A percentile compares a stretch with the other conserved stretches of the same genome.
phyloP scores from a whole-genome alignment of 345 rosid genomes.

The Toxicodendron radicans region DNA sequence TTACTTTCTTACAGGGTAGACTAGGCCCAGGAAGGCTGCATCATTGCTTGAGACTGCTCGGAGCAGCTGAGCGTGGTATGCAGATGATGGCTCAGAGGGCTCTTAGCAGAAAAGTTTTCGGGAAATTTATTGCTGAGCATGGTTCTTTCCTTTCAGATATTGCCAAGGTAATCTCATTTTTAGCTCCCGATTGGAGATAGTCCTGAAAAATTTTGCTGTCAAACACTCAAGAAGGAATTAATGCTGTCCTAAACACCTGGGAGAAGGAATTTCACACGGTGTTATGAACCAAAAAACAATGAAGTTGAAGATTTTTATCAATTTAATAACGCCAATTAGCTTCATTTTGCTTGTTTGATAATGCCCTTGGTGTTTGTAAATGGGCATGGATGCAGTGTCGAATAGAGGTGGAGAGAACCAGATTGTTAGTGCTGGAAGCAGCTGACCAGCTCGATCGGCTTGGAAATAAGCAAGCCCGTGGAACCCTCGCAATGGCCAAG shows the following conservation, averaged over 20 bases:
- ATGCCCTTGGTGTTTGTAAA: not conserved
- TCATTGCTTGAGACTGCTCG: conserved; percentile 96
- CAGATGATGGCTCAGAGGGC: conserved; percentile 88
- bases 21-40: conserved; percentile 99
- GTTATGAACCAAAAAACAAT: not conserved
- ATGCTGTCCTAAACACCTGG: not conserved
- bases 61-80: conserved; percentile 99
- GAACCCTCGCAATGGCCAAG: conserved; percentile 93
- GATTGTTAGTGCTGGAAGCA: conserved; percentile 86
- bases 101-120: conserved; percentile 72
- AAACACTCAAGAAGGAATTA: not conserved
- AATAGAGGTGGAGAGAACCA: conserved; percentile 74
- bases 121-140: conserved; percentile 83
- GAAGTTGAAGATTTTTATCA: not conserved
- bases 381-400: conserved; percentile 58
- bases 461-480: conserved; percentile 86
- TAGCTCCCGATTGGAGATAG: not conserved
- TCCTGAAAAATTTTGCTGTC: not conserved
- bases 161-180: conserved; percentile 59
- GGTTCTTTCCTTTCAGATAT: conserved; percentile 85
- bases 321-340: not conserved
- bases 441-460: conserved; percentile 88
- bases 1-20: conserved; percentile 69
- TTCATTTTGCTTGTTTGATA: not conserved
- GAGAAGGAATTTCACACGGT: not conserved